Conservation (phyloP, 495 filamentous ascomycete species). For the Lineolata rhizophorae region DNA sequence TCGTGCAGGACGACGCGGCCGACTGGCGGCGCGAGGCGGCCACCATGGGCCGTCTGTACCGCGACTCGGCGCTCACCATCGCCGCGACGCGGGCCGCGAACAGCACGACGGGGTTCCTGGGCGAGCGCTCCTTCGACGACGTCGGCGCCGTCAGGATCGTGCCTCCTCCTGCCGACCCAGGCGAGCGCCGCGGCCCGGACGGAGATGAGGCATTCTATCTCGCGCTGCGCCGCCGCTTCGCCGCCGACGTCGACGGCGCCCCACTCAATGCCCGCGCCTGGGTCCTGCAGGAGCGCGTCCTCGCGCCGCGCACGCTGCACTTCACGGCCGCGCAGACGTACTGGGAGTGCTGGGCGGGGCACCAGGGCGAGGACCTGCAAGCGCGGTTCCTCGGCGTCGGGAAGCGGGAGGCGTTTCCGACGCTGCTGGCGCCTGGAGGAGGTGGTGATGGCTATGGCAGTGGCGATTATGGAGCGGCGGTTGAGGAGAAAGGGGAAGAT, state of each 20-base stretch:
- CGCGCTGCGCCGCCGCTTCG: too few relatives aligned
- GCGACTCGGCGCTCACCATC: not conserved
- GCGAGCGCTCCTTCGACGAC: too few relatives aligned
- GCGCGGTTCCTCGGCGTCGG: not conserved
- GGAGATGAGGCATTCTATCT: too few relatives aligned
- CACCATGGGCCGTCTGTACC: slow-evolving; percentile 1
- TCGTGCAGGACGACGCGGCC: slow-evolving; percentile 3
- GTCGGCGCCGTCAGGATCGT: too few relatives aligned
- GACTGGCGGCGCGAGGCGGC: slow-evolving; percentile 1
- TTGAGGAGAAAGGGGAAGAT: not conserved
- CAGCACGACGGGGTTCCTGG: slow-evolving; percentile 1
- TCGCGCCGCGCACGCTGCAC: slow-evolving; percentile 2
- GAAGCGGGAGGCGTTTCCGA: not conserved
- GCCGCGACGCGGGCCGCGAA: slow-evolving; percentile 1
- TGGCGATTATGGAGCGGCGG: not conserved
- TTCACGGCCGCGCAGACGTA: slow-evolving; percentile 4
- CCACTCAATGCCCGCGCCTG: not conserved
- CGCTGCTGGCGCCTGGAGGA: not conserved
- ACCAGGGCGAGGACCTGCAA: not conserved
- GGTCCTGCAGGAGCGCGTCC: slow-evolving; percentile 3
- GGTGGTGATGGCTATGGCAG: not conserved
- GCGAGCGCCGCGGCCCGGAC: too few relatives aligned
- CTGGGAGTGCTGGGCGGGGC: slow-evolving; percentile 2
- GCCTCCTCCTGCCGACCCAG: too few relatives aligned
- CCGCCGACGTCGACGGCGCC: not conserved